Conservation (phyloP, 179 eudicot genomes). For the Silene coronaria region DNA sequence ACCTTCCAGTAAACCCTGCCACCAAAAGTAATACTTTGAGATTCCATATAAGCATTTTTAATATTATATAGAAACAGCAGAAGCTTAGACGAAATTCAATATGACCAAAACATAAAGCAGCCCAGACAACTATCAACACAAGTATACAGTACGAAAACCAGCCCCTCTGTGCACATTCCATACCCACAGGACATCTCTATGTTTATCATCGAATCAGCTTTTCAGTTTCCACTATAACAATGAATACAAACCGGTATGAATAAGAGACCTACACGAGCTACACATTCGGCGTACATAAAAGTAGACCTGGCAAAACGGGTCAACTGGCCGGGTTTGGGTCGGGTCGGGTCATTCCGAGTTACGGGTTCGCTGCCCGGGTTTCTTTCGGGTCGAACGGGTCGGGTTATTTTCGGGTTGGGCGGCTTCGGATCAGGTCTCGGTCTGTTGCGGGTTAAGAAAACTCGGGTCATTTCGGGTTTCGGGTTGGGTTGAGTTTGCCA, state of each 20-base stretch:
- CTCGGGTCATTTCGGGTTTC: no score
- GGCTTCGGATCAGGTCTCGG: no score
- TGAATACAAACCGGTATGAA: not conserved
- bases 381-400: no score
- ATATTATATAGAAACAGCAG: slow-evolving; percentile 3
- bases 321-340: no score
- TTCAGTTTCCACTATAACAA: not conserved
- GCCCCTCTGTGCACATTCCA: not conserved
- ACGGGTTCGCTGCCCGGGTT: no score
- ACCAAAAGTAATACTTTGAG: slow-evolving; percentile 10
- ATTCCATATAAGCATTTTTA: not conserved
- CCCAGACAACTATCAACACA: not conserved
- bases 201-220: not conserved
- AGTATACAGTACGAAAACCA: not conserved
- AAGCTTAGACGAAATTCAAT: not conserved
- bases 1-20: slow-evolving; percentile 91
- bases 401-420: no score
- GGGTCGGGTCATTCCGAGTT: no score
- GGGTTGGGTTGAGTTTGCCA: no score
- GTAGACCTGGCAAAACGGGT: no score
- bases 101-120: not conserved
- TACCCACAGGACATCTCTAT: not conserved
- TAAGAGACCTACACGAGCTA: not conserved
- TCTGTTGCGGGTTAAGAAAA: no score
- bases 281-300: not conserved